Evolutionary conservation across 169 alveolate genomes (phyloP).

Genomic region (Eimeria zaria): DNA sequence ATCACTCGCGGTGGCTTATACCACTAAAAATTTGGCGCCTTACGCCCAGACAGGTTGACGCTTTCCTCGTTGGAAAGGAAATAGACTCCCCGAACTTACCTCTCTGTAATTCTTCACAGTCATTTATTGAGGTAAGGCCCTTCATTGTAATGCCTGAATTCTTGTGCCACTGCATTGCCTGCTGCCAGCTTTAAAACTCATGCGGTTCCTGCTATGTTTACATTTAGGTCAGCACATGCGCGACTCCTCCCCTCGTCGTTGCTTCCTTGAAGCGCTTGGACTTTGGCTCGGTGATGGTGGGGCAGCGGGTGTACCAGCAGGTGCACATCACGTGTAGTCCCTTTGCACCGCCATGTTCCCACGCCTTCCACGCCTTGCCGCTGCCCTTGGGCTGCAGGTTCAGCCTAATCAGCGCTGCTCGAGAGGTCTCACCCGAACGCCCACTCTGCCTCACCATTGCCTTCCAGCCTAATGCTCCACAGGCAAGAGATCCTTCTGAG

Average conservation of each 20-base stretch:
- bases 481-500: slow-evolving; percentile 22
- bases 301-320: slow-evolving; percentile 52
- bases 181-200: not conserved
- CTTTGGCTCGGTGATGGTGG: slow-evolving; percentile 82
- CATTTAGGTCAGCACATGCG: slow-evolving; percentile 76
- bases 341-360: slow-evolving; percentile 18
- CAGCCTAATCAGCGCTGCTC: slow-evolving; percentile 67
- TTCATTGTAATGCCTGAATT: not conserved
- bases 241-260: slow-evolving; percentile 70
- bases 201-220: not conserved
- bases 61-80: slow-evolving; percentile 34
- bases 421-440: slow-evolving; percentile 61
- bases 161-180: not conserved
- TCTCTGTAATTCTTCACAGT: not conserved
- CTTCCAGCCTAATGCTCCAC: slow-evolving; percentile 78
- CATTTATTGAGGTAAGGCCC: slow-evolving; percentile 49
- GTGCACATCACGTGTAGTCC: slow-evolving; percentile 10
- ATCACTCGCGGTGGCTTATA: slow-evolving; percentile 61
- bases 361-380: slow-evolving; percentile 20
- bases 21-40: slow-evolving; percentile 56
- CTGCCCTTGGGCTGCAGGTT: slow-evolving; percentile 80
- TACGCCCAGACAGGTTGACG: slow-evolving; percentile 62
- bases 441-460: slow-evolving; percentile 70
- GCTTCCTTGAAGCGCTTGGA: slow-evolving; percentile 51
- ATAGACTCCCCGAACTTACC: not conserved